phyloP scores from a whole-genome alignment of 352 stramenopile genomes.

The Phytophthora ohioensis region DNA sequence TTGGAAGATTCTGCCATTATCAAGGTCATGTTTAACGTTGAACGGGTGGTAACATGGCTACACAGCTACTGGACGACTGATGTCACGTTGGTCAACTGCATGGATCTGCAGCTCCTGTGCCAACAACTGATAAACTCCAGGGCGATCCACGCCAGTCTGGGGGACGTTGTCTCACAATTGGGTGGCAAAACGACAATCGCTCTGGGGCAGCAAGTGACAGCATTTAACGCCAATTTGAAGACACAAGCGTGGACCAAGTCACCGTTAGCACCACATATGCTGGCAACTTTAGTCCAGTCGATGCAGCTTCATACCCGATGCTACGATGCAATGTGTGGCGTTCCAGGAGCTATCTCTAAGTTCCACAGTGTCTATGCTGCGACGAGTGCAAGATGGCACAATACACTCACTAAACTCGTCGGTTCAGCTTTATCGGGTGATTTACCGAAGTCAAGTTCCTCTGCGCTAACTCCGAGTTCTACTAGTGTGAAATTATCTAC shows the following conservation, averaged over 20 bases:
- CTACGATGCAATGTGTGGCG: background rate
- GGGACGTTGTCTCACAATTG: background rate
- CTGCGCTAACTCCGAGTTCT: background rate
- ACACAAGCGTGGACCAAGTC: background rate
- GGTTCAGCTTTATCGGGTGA: background rate
- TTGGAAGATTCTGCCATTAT: background rate
- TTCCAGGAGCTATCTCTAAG: background rate
- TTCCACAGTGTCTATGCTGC: slow-evolving; percentile 3
- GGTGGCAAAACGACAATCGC: background rate
- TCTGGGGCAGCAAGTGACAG: background rate
- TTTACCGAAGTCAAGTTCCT: background rate
- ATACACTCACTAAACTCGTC: background rate
- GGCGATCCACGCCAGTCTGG: background rate
- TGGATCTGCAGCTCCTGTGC: background rate
- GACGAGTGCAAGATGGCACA: background rate
- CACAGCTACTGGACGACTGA: background rate
- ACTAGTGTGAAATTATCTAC: background rate
- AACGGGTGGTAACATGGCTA: background rate
- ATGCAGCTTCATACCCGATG: slow-evolving; percentile 2
- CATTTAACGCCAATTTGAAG: slow-evolving; percentile 1
- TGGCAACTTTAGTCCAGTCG: background rate
- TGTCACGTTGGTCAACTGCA: background rate
- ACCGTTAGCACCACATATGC: background rate
- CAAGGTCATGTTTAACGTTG: background rate
- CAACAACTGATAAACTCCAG: background rate